Base-by-base conservation (phyloP, 257 asterid genomes). In the Solanum pimpinellifolium region DNA sequence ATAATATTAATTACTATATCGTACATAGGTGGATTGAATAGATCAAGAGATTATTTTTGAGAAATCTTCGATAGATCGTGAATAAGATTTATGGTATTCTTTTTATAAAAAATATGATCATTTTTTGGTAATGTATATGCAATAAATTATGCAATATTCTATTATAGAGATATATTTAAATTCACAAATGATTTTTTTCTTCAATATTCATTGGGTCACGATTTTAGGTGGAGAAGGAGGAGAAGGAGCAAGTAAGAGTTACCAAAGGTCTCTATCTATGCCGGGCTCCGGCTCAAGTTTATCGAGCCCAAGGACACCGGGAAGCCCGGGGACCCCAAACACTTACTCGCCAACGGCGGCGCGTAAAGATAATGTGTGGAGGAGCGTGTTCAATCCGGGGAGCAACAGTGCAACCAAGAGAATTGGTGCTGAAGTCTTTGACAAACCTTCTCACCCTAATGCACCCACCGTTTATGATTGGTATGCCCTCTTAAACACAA, bases 361-460 rank as follows among this genome's bases (percentile, higher is more conserved):
- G 87, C 93, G 88, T 59, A 94, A 85, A 89, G 96, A 94, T 4
- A 96, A 96, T 83, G 99, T 97, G 85, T 97, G 99, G 99, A 91
- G 99, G 91, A 97, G 99, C 37, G 99, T 97, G 65, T 97, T 97
- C 93, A 88, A 96, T 87, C 99, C 99, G 1, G 99, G 99, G 29
- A 97, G 99, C 90, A 96, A 97, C 87, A 90, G 86, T 37, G 98
- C 98, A 35, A 95, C 99, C 86, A 96, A 85, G 93, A 81, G 46
- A 35, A 49, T 96, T 46, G 99, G 99, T 15, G 88, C 98, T 14
- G 91, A 93, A 27, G 90, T 92, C 88, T 97, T 96, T 66, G 99
- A 97, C 89, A 93, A 92, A 88, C 98, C 99, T 3, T 92, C 80
- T 76, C 66, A 91, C 65, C 94, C 99, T 4, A 95, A 97, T 90